phyloP scores from a whole-genome alignment of 139 green algal genomes.

The Closterium sp. region DNA sequence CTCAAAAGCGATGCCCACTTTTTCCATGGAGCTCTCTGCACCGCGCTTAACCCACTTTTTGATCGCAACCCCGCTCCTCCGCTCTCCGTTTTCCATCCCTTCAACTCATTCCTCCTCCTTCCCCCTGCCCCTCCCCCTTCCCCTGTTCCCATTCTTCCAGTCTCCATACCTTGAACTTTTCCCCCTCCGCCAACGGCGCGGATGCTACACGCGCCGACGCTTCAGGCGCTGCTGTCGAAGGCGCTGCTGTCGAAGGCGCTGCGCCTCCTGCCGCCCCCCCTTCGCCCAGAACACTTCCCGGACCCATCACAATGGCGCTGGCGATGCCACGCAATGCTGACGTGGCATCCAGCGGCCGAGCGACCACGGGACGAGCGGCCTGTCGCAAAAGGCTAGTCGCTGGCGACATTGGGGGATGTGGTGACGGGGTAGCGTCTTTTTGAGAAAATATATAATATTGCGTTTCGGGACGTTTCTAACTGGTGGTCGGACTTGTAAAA shows the following conservation, averaged over 20 bases:
- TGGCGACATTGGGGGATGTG: background rate
- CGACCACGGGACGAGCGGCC: background rate
- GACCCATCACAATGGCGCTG: background rate
- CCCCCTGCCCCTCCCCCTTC: background rate
- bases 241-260: background rate
- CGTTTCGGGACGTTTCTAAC: too few species aligned
- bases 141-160: background rate
- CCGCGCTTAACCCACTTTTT: too few species aligned
- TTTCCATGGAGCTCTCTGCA: too few species aligned
- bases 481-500: too few species aligned
- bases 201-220: background rate
- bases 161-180: background rate
- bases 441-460: background rate
- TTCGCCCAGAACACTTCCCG: background rate
- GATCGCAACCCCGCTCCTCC: too few species aligned
- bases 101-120: background rate
- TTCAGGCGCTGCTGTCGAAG: background rate
- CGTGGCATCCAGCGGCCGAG: background rate
- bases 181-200: background rate
- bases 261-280: background rate
- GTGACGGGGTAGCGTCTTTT: background rate
- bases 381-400: background rate
- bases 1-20: too few species aligned
- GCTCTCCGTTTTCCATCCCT: too few species aligned
- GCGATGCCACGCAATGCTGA: background rate